These are phyloP conservation scores for Saccharomyces hybrid DNA, from an alignment of 1,139 yeast species.

Conservation along the genomic window DNA sequence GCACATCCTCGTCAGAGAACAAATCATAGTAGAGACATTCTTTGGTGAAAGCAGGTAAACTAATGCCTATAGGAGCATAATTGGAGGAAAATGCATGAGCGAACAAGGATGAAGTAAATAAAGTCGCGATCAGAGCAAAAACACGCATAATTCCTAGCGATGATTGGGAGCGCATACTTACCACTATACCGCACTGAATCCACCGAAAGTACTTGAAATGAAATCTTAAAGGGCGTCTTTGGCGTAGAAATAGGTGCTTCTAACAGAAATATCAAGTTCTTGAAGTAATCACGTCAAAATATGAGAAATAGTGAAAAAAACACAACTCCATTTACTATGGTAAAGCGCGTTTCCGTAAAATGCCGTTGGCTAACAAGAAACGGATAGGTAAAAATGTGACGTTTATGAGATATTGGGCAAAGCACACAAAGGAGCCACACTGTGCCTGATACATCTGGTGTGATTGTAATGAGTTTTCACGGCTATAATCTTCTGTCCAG, in stretches of 20 bases:
- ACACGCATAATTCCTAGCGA: background rate
- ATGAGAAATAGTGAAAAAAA: background rate
- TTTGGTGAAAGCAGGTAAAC: constrained; percentile 36
- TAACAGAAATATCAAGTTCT: background rate
- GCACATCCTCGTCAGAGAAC: constrained; percentile 31
- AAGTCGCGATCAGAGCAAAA: background rate
- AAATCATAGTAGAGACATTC: constrained; percentile 37
- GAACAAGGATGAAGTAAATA: constrained; percentile 3
- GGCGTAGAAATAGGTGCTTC: background rate
- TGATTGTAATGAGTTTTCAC: background rate
- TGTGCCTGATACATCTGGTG: background rate
- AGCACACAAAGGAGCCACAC: background rate
- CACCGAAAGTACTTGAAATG: background rate
- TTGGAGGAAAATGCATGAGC: constrained; percentile 14
- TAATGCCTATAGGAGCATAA: constrained; percentile 32
- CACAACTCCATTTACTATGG: background rate
- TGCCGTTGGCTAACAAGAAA: background rate
- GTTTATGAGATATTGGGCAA: background rate
- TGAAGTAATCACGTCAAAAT: background rate
- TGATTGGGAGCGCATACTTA: background rate
- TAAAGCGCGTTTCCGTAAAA: background rate
- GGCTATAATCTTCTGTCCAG: background rate
- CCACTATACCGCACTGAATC: background rate
- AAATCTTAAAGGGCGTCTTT: background rate
- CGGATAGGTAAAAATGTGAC: background rate